A percentile compares a stretch with the other conserved stretches of the same genome.
phyloP scores from a whole-genome alignment of 2,329 filamentous ascomycete genomes.

The Aspergillus melleus region DNA sequence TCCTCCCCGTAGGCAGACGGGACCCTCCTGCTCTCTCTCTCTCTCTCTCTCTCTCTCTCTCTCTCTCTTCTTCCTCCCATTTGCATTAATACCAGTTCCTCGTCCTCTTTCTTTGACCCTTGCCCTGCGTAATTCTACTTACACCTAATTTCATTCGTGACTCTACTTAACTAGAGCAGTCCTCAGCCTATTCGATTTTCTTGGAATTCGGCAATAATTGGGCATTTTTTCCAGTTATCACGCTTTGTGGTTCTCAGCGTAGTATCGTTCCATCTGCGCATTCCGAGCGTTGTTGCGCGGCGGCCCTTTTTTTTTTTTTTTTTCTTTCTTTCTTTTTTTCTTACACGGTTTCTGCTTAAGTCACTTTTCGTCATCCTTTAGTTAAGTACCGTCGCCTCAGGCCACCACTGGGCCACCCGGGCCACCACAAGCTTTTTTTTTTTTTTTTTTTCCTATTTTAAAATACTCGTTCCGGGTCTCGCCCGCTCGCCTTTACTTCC shows the following conservation, averaged over 20 bases:
- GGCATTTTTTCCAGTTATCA: background rate
- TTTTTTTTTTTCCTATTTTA: background rate
- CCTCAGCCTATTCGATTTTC: too few relatives aligned
- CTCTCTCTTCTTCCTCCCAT: slow-evolving; percentile 8
- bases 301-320: slow-evolving; percentile 7
- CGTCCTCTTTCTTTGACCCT: slow-evolving; percentile 7
- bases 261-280: slow-evolving; percentile 4
- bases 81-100: slow-evolving; percentile 6
- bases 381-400: slow-evolving; percentile 21
- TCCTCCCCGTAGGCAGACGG: slow-evolving; percentile 5
- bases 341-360: slow-evolving; percentile 8
- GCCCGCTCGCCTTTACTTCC: background rate
- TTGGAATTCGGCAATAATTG: too few relatives aligned
- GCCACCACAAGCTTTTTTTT: slow-evolving; percentile 20
- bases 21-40: slow-evolving; percentile 2
- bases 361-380: slow-evolving; percentile 23
- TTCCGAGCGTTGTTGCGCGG: slow-evolving; percentile 4
- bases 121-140: too few relatives aligned
- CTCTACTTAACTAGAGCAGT: too few relatives aligned
- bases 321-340: background rate
- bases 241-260: slow-evolving; percentile 5
- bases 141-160: too few relatives aligned
- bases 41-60: background rate
- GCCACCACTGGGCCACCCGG: slow-evolving; percentile 20
- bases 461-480: background rate